Base-by-base conservation (phyloP, 2,329 filamentous ascomycete genomes). In the Apiospora hydei region DNA sequence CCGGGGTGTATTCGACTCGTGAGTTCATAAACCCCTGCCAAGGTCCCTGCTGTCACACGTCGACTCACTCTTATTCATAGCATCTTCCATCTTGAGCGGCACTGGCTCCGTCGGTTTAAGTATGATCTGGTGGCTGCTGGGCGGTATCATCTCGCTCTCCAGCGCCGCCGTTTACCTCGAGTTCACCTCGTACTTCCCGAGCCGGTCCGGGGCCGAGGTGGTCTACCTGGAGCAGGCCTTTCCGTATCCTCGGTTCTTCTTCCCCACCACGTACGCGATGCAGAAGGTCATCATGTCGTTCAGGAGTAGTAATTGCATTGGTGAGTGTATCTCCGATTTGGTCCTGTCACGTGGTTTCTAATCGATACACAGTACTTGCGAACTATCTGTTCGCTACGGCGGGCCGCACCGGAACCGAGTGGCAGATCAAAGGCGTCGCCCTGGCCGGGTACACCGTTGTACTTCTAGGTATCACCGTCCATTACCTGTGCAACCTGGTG, bases 191-290 rank as follows among this genome's bases (percentile, higher is more conserved):
- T 92, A 90, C 73, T 93, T 93, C 72, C 90, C 91, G 0, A 92
- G 88, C 76, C 87, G 91, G 10, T 91, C 88, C 1, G 91, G 91
- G 0, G 87, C 87, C 0, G 90, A 93, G 76, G 90, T 91, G 0
- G 91, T 91, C 0, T 93, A 92, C 75, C 84, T 93, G 0, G 91
- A 93, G 75, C 91, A 93, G 76, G 88, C 90, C 0, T 93, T 88
- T 74, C 90, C 90, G 0, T 85, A 89, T 0, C 91, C 91, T 0
- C 87, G 85, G 71, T 91, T 89, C 77, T 85, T 93, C 73, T 89
- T 93, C 68, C 90, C 91, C 0, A 88, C 89, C 0, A 84, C 89
- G 0, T 93, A 91, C 77, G 91, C 91, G 0, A 86, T 92, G 3
- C 89, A 91, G 77, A 86, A 87, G 0, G 89, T 93, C 1, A 78